Conservation (phyloP, 345 rosid genomes). For the Syzygium oleosum region DNA sequence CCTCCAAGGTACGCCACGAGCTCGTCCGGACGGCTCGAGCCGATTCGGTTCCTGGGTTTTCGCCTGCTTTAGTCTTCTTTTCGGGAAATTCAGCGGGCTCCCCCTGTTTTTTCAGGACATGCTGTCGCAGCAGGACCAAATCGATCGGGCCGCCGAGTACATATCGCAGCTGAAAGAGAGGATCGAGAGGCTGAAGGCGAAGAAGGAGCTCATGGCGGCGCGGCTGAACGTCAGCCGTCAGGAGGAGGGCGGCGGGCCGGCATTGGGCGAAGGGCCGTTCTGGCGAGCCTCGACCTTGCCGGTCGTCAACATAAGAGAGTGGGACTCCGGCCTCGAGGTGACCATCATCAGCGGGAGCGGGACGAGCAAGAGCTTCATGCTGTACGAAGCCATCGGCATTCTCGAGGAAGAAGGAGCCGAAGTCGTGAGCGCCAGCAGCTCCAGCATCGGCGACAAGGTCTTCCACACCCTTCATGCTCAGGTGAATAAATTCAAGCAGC, state of each 20-base stretch:
- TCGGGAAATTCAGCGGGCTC: not conserved
- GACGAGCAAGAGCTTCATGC: constrained; percentile 3
- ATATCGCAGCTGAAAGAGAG: constrained; percentile 32
- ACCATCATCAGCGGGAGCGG: constrained; percentile 8
- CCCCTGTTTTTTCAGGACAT: constrained; percentile 9
- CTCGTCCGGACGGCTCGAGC: not conserved
- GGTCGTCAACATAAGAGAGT: constrained; percentile 3
- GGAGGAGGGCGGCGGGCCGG: not conserved
- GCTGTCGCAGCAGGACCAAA: constrained; percentile 36
- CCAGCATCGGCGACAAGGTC: constrained; percentile 1
- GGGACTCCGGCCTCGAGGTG: constrained; percentile 9
- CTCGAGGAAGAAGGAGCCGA: constrained; percentile 25
- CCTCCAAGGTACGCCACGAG: constrained; percentile 24
- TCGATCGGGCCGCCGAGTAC: constrained; percentile 37
- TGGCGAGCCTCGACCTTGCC: not conserved
- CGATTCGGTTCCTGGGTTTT: not conserved
- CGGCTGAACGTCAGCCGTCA: not conserved
- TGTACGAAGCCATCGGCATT: constrained; percentile 7
- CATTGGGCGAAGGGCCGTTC: not conserved
- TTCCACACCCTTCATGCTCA: constrained; percentile 10
- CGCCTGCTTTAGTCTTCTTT: not conserved
- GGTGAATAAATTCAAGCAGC: not conserved
- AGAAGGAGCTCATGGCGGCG: constrained; percentile 15
- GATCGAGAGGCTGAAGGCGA: constrained; percentile 25
- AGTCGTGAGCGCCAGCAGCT: constrained; percentile 8